Base-by-base conservation (phyloP, 768 basidiomycete species). In the Naganishia friedmannii region DNA sequence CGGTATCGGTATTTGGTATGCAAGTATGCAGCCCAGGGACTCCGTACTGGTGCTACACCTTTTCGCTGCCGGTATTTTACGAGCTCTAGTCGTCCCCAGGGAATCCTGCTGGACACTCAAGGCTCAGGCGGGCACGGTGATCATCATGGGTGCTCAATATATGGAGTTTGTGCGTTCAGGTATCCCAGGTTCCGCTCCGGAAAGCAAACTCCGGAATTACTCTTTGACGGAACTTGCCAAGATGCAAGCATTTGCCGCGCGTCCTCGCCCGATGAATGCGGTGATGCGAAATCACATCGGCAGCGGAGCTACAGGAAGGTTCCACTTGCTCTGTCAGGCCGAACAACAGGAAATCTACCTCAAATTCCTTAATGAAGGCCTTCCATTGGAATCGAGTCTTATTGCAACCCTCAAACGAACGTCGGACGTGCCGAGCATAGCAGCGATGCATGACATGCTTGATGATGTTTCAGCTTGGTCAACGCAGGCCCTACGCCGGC, bases 101-200 rank as follows among this genome's bases (percentile, higher is more conserved):
- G 92, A 94, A 51, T 84, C 88, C 17, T 92, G 90, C 77, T 95
- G 93, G 93, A 87, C 86, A 32, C 78, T 97, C n/a, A 93, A 94
- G 23, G 86, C 93, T 21, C 86, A 88, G 65, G 91, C 91, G 0
- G 85, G 86, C 8, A 86, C 86, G 7, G 94, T 98, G 19, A 84
- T 98, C 45, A 88, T 92, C 54, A 89, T 98, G 89, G 90, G 92
- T 21, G 92, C 94, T 3, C 96, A 99, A 79, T 95, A 91, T 79
- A 79, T 88, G 29, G 67, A 71, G 3, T 42, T 77, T 31, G 83
- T 86, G 67, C 74, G 84, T 8, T 56, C 63, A 17, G 65, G 53
- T 34, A 37, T 32, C 31, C 32, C 45, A 37, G 42, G 57, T 15
- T 12, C 67, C 34, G 21, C 46, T 19, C 39, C 56, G 26, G 56